These are phyloP conservation scores for Saposhnikovia divaricata DNA, from an alignment of 129 eudicot species.

Conservation along the genomic window DNA sequence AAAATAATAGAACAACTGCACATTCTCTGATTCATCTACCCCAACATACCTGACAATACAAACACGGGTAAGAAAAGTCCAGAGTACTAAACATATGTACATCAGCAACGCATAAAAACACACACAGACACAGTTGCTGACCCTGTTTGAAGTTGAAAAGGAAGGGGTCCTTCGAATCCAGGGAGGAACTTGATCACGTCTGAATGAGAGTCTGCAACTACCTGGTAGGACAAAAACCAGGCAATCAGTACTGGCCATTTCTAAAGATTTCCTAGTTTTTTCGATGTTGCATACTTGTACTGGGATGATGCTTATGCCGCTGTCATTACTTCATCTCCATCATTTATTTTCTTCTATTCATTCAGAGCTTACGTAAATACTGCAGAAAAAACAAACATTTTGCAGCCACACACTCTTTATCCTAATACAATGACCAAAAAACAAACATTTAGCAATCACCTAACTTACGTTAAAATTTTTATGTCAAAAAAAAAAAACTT, in stretches of 20 bases:
- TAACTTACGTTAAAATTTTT: no score
- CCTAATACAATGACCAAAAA: no score
- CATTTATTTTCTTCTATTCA: no score
- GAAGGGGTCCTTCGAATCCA: constrained; percentile 31
- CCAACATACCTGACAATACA: not conserved
- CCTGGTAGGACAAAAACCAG: not conserved
- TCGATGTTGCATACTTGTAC: not conserved
- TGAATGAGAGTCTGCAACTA: not conserved
- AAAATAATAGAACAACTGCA: no score
- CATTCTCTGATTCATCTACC: no score
- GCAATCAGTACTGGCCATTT: not conserved
- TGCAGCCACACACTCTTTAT: no score
- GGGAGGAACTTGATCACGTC: constrained; percentile 10
- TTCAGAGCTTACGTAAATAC: no score
- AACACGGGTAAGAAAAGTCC: not conserved
- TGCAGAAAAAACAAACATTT: no score
- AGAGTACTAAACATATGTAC: not conserved
- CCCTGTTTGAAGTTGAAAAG: constrained; percentile 38
- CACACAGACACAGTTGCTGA: not conserved
- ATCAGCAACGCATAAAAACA: no score
- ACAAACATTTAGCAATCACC: no score
- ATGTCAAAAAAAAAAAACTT: no score
- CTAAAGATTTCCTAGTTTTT: not conserved
- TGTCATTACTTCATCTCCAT: no score
- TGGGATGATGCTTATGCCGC: not conserved